Evolutionary conservation across 2,329 filamentous ascomycete species (phyloP).

Genomic region (Diaporthe citriasiana): DNA sequence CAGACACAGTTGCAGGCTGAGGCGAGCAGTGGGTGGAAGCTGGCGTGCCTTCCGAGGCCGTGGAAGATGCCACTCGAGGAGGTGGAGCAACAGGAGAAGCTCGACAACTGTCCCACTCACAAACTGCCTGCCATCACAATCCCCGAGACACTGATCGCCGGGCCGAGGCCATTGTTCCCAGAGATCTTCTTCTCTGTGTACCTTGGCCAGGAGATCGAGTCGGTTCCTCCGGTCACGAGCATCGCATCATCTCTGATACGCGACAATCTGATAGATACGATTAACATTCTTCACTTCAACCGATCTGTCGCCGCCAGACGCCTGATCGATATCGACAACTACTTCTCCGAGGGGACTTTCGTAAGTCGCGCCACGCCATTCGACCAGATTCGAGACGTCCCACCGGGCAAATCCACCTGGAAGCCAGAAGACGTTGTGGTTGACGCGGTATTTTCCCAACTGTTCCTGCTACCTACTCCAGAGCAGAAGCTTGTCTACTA

Average conservation of each 20-base stretch:
- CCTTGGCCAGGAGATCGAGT: slow-evolving; percentile 86
- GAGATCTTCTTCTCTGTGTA: slow-evolving; percentile 97
- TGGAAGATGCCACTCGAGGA: slow-evolving; percentile 76
- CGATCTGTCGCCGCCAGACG: slow-evolving; percentile 88
- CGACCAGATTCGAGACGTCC: slow-evolving; percentile 83
- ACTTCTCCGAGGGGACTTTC: slow-evolving; percentile 91
- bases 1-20: slow-evolving; percentile 90
- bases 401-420: slow-evolving; percentile 81
- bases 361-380: slow-evolving; percentile 94
- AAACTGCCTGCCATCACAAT: slow-evolving; percentile 81
- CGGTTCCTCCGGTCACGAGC: slow-evolving; percentile 82
- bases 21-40: slow-evolving; percentile 79
- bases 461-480: slow-evolving; percentile 87
- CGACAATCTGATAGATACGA: slow-evolving; percentile 89
- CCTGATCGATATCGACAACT: slow-evolving; percentile 94
- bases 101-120: slow-evolving; percentile 77
- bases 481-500: slow-evolving; percentile 98
- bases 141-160: slow-evolving; percentile 81
- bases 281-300: slow-evolving; percentile 95
- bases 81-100: slow-evolving; percentile 71
- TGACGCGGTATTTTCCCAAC: slow-evolving; percentile 96
- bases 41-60: slow-evolving; percentile 77
- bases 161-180: slow-evolving; percentile 84
- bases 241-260: slow-evolving; percentile 87
- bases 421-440: slow-evolving; percentile 98